Conservation (phyloP, 1,284 basidiomycete genomes). For the Microstroma glucosiphilum region DNA sequence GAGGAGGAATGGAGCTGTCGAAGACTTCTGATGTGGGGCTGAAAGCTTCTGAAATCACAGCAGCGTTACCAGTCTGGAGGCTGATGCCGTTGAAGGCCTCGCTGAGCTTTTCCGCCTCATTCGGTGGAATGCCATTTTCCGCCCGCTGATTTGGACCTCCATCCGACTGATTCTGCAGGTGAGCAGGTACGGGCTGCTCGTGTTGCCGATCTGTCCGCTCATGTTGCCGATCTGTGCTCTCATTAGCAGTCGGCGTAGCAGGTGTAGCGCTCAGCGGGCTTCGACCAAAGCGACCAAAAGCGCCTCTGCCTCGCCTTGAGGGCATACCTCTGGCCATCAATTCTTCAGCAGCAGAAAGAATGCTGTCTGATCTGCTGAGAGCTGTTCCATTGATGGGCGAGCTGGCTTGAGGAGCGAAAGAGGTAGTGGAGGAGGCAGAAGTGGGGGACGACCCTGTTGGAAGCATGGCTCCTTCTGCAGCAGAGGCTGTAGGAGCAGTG, state of each 20-base stretch:
- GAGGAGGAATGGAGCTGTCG: background rate
- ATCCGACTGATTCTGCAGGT: background rate
- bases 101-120: background rate
- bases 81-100: background rate
- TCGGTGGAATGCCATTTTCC: background rate
- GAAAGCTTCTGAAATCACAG: slow-evolving; percentile 6
- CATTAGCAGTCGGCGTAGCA: slow-evolving; percentile 2
- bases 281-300: slow-evolving; percentile 8
- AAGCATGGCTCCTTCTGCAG: background rate
- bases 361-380: slow-evolving; percentile 32
- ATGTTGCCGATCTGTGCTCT: background rate
- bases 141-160: background rate
- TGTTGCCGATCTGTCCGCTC: background rate
- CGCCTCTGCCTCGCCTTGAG: slow-evolving; percentile 13
- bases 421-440: slow-evolving; percentile 4
- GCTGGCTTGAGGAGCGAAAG: background rate
- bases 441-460: background rate
- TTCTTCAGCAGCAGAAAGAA: slow-evolving; percentile 37
- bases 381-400: background rate
- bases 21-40: background rate
- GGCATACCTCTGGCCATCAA: slow-evolving; percentile 37
- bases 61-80: background rate
- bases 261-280: slow-evolving; percentile 8
- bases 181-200: background rate
- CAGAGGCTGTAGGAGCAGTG: background rate